Base-by-base conservation (phyloP, 2,329 filamentous ascomycete genomes). In the Thelonectria blattea region DNA sequence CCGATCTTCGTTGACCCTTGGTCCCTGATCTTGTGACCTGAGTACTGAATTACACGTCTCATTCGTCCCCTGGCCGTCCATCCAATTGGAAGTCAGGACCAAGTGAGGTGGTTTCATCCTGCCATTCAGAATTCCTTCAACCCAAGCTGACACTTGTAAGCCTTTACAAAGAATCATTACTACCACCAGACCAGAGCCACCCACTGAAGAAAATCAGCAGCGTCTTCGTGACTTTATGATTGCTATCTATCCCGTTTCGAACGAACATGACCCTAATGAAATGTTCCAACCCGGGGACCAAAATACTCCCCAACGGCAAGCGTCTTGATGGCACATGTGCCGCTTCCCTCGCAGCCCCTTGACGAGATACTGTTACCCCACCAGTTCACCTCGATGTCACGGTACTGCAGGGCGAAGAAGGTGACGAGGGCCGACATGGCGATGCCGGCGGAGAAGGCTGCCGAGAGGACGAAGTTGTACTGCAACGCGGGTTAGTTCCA, bases 391-490 rank as follows among this genome's bases (percentile, higher is more conserved):
- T 72, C 67, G 1, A 76, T 64, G 3, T 71, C 68, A 1, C 68
- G 70, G 63, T 75, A 81, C 63, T 80, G 74, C 3, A 84, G 69
- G 9, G 76, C 75, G 63, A 84, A 84, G 72, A 83, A 80, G 47
- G 82, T 79, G 52, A 84, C 58, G 20, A 84, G 74, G 12, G 72
- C 81, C 0, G 80, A 72, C 43, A 84, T 72, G 17, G 81, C 80
- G 18, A 84, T 75, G 2, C 75, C 80, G 0, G 75, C 73, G 1
- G 75, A 79, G 55, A 82, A 78, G 1, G 80, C 75, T 0, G 81
- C 79, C 1, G 81, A 81, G 3, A 82, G 72, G 18, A 83, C 80
- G 58, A 80, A 83, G 68, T 82, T 77, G 67, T 77, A 76, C 75
- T 79, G 57, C 72, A 56, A 66, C 8, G 2, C 41, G 9, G 5